phyloP scores from a whole-genome alignment of 257 asterid genomes.

The Thymus mandschuricus region DNA sequence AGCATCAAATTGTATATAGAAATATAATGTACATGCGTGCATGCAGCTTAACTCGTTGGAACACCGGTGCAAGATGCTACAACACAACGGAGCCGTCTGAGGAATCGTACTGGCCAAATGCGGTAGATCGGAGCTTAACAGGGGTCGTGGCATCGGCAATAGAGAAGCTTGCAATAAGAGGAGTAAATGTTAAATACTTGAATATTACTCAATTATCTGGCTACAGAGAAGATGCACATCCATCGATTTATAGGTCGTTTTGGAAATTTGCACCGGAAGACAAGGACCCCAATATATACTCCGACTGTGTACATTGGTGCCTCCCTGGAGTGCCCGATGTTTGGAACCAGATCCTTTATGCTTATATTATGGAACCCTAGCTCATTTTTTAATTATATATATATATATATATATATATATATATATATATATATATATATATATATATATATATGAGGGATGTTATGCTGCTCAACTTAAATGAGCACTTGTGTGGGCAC shows the following conservation, averaged over 20 bases:
- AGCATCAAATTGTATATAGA: no score
- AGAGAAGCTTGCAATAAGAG: constrained; percentile 38
- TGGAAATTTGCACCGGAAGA: constrained; percentile 26
- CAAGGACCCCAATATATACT: constrained; percentile 34
- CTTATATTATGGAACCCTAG: constrained; percentile 36
- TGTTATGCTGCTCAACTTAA: no score
- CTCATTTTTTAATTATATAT: not conserved
- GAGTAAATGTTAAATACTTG: constrained; percentile 49
- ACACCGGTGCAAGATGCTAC: constrained; percentile 45
- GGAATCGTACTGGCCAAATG: constrained; percentile 45
- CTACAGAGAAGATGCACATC: constrained; percentile 63
- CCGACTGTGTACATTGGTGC: constrained; percentile 78
- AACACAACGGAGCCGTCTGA: constrained; percentile 49
- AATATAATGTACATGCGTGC: not conserved
- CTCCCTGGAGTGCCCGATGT: constrained; percentile 78
- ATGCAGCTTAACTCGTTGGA: constrained; percentile 48
- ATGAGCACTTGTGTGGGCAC: no score
- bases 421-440: no score
- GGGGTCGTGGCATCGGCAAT: constrained; percentile 47
- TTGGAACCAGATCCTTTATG: constrained; percentile 68
- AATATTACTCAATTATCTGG: constrained; percentile 64
- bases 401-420: no score
- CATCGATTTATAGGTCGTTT: constrained; percentile 47
- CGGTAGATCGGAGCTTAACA: constrained; percentile 48
- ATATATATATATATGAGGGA: no score